Evolutionary conservation across 1,284 basidiomycete genomes (phyloP), one percentile per base, ranked within the genome.

Genomic region (Meripilus lineatus): DNA sequence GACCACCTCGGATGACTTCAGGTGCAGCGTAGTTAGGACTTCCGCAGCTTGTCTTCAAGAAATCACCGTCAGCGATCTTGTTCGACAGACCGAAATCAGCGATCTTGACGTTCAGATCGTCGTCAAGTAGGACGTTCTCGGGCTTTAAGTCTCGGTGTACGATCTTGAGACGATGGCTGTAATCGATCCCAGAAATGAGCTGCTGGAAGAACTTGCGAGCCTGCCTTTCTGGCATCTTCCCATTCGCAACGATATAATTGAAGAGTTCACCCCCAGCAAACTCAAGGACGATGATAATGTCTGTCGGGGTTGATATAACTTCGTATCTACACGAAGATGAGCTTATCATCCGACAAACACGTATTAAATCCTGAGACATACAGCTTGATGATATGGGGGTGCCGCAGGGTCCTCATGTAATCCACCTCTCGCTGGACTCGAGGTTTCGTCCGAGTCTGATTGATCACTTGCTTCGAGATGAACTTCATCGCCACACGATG

Each of bases 401-500:
- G 93, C 37, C 90, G 74, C 17, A 97, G 77, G 32, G 91, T 81
- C 49, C 90, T 83, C 76, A 96, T 88, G 68, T 95, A 96, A 62
- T 95, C 91, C 54, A 95, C 93, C 69, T 99, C 95, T 37, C 93
- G 81, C 64, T 93, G 89, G 17, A 99, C 94, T 43, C 95, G 73
- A 40, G 84, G 86, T 65, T 90, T 93, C 61, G 91, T 95, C 67
- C 93, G 90, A 55, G 92, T 87, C 50, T 85, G 82, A 52, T 88
- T 85, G 49, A 98, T 97, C 58, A 92, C 93, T 46, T 89, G 88
- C 62, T 95, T 93, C 48, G 92, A 93, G 58, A 98, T 93, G 61
- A 92, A 93, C 73, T 98, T 98, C 87, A 99, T 93, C 3, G 95
- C 95, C 34, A 99, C 95, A 55, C 85, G 84, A 61, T 97, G 92